Percentiles rank a stretch among this genome's conserved stretches.
These are phyloP conservation scores for Coemansia aciculifera DNA, from an alignment of 192 early-diverging fungal genomes.

Conservation along the genomic window DNA sequence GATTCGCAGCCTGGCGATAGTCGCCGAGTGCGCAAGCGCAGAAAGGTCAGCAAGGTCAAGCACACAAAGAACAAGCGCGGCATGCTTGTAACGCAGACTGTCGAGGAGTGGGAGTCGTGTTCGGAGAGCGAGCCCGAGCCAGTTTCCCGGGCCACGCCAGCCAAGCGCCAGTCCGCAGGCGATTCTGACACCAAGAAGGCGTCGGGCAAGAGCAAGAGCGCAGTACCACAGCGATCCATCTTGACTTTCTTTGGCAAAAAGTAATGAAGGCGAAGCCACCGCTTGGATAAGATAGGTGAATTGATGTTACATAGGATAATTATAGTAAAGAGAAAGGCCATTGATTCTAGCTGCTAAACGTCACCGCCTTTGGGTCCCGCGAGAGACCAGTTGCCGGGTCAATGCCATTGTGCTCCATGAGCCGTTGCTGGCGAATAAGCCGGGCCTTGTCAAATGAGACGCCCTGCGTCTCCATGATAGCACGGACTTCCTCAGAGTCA, in stretches of 20 bases:
- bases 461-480: constrained; percentile 43
- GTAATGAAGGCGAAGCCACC: neutral
- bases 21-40: constrained; percentile 43
- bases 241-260: constrained; percentile 54
- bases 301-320: neutral
- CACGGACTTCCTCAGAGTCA: constrained; percentile 47
- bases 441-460: constrained; percentile 56
- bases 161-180: constrained; percentile 13
- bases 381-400: constrained; percentile 51
- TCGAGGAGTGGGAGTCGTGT: constrained; percentile 53
- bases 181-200: neutral
- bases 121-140: constrained; percentile 48
- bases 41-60: constrained; percentile 49
- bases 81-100: constrained; percentile 50
- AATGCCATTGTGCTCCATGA: constrained; percentile 46
- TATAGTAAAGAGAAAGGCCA: neutral
- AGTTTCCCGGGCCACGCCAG: neutral
- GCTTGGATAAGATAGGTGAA: neutral
- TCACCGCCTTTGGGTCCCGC: constrained; percentile 52
- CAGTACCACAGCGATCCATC: constrained; percentile 38
- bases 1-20: constrained; percentile 15
- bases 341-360: constrained; percentile 22
- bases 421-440: constrained; percentile 47
- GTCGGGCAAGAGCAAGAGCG: constrained; percentile 19
- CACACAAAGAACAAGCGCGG: constrained; percentile 53